Evolutionary conservation across 352 stramenopile species (phyloP).

Genomic region (Pythium pyrilobum): DNA sequence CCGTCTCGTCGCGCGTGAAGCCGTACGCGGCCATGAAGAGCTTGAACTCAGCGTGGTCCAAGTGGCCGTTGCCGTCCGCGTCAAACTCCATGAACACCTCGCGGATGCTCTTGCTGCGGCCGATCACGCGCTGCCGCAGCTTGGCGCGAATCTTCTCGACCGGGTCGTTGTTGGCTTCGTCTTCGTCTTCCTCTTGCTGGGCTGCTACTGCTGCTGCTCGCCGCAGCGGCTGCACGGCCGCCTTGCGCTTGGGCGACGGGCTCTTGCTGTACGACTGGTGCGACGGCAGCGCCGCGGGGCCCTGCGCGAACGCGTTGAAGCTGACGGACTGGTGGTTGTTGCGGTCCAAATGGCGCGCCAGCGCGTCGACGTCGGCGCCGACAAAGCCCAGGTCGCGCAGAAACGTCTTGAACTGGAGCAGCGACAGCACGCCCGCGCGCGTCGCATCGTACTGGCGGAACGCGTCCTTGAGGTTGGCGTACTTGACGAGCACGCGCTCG

Average conservation of each 20-base stretch:
- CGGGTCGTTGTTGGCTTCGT: conserved; percentile 22
- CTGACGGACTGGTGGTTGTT: conserved; percentile 35
- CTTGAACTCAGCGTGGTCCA: conserved; percentile 66
- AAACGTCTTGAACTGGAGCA: conserved; percentile 42
- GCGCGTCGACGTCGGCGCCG: conserved; percentile 37
- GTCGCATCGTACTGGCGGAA: conserved; percentile 60
- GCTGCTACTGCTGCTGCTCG: too few species aligned
- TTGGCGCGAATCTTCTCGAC: conserved; percentile 55
- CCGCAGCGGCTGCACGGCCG: conserved; percentile 21
- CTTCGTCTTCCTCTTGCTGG: conserved; percentile 15
- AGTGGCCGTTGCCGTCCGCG: conserved; percentile 40
- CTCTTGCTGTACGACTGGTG: conserved; percentile 42
- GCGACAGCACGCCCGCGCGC: conserved; percentile 35
- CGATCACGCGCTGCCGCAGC: conserved; percentile 59
- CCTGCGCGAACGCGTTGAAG: conserved; percentile 50
- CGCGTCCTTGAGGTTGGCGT: conserved; percentile 53
- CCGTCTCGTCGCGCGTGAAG: conserved; percentile 42
- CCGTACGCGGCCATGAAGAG: conserved; percentile 62
- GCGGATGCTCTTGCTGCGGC: conserved; percentile 64
- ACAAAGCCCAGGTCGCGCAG: conserved; percentile 52
- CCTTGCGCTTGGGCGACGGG: conserved; percentile 36
- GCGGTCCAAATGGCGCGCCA: conserved; percentile 40
- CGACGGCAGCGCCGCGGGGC: conserved; percentile 21
- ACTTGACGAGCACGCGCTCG: conserved; percentile 47
- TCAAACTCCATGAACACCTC: conserved; percentile 73